These are phyloP conservation scores for Colletotrichum ledebouriae DNA, from an alignment of 2,329 filamentous ascomycete species.

Conservation along the genomic window DNA sequence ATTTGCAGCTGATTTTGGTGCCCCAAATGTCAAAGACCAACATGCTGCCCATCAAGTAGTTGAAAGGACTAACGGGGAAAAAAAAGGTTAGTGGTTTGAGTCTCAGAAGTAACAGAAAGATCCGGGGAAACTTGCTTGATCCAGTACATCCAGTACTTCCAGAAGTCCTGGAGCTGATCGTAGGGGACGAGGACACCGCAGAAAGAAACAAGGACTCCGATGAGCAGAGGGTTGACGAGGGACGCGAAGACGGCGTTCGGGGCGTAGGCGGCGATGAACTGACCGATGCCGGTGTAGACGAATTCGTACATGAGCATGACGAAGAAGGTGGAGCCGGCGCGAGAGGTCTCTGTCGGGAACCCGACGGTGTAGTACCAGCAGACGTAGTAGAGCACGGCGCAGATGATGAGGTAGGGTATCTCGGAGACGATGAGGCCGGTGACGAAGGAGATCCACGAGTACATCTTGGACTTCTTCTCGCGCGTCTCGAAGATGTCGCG, in stretches of 20 bases:
- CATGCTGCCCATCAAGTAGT: constrained; percentile 70
- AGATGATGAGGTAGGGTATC: constrained; percentile 60
- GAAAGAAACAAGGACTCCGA: constrained; percentile 75
- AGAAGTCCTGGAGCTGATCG: constrained; percentile 72
- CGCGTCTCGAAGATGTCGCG: constrained; percentile 70
- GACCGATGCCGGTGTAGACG: constrained; percentile 71
- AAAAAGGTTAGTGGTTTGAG: neutral
- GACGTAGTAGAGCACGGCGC: constrained; percentile 61
- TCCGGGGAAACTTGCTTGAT: neutral
- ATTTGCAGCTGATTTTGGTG: constrained; percentile 59
- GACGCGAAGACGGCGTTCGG: constrained; percentile 72
- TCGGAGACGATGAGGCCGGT: constrained; percentile 65
- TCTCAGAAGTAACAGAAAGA: neutral
- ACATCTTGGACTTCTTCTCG: constrained; percentile 73
- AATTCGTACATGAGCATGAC: constrained; percentile 72
- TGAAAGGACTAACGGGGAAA: constrained; percentile 65
- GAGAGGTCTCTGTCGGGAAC: constrained; percentile 57
- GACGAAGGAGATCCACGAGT: constrained; percentile 71
- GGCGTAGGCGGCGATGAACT: constrained; percentile 73
- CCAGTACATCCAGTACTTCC: constrained; percentile 67
- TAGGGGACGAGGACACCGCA: constrained; percentile 83
- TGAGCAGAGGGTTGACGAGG: constrained; percentile 68
- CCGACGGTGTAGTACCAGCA: constrained; percentile 73
- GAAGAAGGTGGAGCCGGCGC: constrained; percentile 66
- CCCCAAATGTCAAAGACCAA: constrained; percentile 66